Evolutionary conservation across 192 early-diverging fungal species (phyloP).

Genomic region (Coemansia sp.): DNA sequence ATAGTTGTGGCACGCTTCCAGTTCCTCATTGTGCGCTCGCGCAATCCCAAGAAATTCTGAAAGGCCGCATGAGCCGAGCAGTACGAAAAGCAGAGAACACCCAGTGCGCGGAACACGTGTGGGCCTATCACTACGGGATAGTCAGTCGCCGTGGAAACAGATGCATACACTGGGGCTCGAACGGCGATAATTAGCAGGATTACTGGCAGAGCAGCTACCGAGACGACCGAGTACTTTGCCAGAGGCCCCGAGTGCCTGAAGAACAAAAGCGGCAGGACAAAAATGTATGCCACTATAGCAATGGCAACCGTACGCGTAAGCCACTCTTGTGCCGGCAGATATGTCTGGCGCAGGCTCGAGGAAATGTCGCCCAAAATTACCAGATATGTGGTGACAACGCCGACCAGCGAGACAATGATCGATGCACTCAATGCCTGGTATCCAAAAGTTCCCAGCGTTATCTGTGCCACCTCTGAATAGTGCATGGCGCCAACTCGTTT

Average conservation of each 20-base stretch:
- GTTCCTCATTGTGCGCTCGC: conserved; percentile 47
- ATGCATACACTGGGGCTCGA: conserved; percentile 57
- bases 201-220: conserved; percentile 62
- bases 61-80: conserved; percentile 68
- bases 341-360: conserved; percentile 22
- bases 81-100: conserved; percentile 67
- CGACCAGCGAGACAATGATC: conserved; percentile 63
- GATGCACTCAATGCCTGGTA: conserved; percentile 62
- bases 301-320: conserved; percentile 17
- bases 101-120: conserved; percentile 65
- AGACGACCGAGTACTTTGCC: conserved; percentile 60
- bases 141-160: not conserved
- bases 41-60: conserved; percentile 61
- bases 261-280: conserved; percentile 59
- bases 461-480: conserved; percentile 59
- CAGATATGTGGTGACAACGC: conserved; percentile 47
- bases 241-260: conserved; percentile 67
- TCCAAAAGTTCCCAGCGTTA: conserved; percentile 60
- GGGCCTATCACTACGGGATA: conserved; percentile 50
- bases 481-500: conserved; percentile 59
- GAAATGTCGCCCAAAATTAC: conserved; percentile 40
- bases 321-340: conserved; percentile 25
- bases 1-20: conserved; percentile 61
- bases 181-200: conserved; percentile 63
- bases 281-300: conserved; percentile 29